A percentile compares a stretch with the other conserved stretches of the same genome.
Evolutionary conservation across 805 yeast genomes (phyloP).

Genomic region (Cyberlindnera americana): DNA sequence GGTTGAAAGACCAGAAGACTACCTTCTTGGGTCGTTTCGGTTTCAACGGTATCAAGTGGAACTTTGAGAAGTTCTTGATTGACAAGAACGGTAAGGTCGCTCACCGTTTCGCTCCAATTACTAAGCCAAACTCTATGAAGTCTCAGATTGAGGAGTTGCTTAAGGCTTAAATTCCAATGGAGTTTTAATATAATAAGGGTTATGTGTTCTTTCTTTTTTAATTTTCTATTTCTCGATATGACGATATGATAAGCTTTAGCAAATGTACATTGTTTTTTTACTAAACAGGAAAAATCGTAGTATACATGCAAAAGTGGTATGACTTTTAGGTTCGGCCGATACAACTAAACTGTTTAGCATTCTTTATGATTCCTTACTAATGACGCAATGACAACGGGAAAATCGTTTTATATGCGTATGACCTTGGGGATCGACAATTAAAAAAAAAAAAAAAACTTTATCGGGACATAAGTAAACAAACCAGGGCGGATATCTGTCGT

Average conservation of each 20-base stretch:
- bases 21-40: slow-evolving; percentile 46
- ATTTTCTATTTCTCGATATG: background rate
- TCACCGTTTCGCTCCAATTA: slow-evolving; percentile 60
- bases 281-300: background rate
- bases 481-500: too few relatives aligned
- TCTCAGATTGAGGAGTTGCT: slow-evolving; percentile 57
- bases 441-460: too few relatives aligned
- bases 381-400: too few relatives aligned
- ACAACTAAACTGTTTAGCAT: too few relatives aligned
- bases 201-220: background rate
- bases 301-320: too few relatives aligned
- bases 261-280: background rate
- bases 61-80: slow-evolving; percentile 71
- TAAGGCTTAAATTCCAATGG: slow-evolving; percentile 26
- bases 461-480: too few relatives aligned
- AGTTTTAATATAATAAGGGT: background rate
- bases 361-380: too few relatives aligned
- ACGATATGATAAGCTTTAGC: background rate
- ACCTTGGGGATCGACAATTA: too few relatives aligned
- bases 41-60: slow-evolving; percentile 74
- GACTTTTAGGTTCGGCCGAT: too few relatives aligned
- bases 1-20: slow-evolving; percentile 62
- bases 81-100: slow-evolving; percentile 60
- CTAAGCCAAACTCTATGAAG: slow-evolving; percentile 62
- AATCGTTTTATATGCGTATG: too few relatives aligned